These are phyloP conservation scores for Lycium barbarum DNA, from an alignment of 257 asterid genomes.

Conservation along the genomic window DNA sequence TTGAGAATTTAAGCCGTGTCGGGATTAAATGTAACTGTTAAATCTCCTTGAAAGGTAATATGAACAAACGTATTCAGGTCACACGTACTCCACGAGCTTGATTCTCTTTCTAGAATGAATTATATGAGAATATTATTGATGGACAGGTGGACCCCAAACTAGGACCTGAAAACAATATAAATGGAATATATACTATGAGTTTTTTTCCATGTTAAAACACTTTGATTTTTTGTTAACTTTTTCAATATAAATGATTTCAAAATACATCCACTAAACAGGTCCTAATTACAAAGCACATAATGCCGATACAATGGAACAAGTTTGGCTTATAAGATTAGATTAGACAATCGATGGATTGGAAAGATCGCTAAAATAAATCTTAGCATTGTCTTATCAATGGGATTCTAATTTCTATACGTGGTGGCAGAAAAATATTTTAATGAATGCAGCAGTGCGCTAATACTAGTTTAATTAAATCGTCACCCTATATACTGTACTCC, in stretches of 20 bases:
- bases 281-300: not conserved
- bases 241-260: not conserved
- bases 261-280: not conserved
- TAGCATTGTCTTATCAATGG: not conserved
- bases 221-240: not conserved
- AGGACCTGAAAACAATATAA: not conserved
- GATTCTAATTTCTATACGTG: not conserved
- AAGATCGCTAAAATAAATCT: not conserved
- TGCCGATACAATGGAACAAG: conserved; percentile 1
- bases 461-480: not conserved
- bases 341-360: not conserved
- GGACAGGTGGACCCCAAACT: not conserved
- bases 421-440: not conserved
- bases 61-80: not conserved
- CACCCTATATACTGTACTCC: not conserved
- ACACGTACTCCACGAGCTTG: not conserved
- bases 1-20: not conserved
- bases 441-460: not conserved
- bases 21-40: no score
- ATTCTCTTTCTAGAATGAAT: not conserved
- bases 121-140: not conserved
- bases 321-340: not conserved
- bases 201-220: not conserved
- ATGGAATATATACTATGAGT: not conserved
- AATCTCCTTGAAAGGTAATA: not conserved